Conservation (phyloP, 441 rosid genomes). For the Aquilaria agallochum region DNA sequence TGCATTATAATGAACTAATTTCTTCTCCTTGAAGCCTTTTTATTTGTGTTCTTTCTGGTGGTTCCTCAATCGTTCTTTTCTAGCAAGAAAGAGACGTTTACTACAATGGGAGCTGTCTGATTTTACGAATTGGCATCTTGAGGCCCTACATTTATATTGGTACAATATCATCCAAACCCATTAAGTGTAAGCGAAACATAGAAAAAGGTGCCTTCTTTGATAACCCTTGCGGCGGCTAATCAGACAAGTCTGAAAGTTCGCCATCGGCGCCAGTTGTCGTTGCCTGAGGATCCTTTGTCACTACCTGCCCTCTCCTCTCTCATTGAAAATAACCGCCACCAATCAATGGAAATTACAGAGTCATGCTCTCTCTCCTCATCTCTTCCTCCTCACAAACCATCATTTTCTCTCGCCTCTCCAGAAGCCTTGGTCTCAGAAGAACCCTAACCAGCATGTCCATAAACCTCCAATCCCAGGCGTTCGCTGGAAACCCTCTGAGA, state of each 20-base stretch:
- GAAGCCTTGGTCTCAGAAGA: conserved; percentile 22
- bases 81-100: no score
- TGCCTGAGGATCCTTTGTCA: background rate
- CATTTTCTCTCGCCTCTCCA: conserved; percentile 29
- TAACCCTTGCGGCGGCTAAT: no score
- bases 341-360: conserved; percentile 17
- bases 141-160: no score
- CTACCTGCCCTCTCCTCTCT: background rate
- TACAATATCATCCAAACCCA: no score
- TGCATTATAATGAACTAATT: no score
- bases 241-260: background rate
- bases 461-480: conserved; percentile 61
- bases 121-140: no score
- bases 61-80: no score
- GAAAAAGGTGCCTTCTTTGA: no score
- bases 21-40: no score
- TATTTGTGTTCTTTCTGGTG: no score
- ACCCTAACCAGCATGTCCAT: conserved; percentile 52
- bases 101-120: no score
- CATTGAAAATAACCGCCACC: conserved; percentile 1
- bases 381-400: conserved; percentile 28
- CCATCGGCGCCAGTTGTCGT: conserved; percentile 14
- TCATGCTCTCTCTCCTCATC: conserved; percentile 35
- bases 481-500: conserved; percentile 71
- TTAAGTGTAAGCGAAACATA: no score